Evolutionary conservation across 2,329 filamentous ascomycete species (phyloP), one percentile per base, ranked within the genome.

Genomic region (Microsporum audouinii): DNA sequence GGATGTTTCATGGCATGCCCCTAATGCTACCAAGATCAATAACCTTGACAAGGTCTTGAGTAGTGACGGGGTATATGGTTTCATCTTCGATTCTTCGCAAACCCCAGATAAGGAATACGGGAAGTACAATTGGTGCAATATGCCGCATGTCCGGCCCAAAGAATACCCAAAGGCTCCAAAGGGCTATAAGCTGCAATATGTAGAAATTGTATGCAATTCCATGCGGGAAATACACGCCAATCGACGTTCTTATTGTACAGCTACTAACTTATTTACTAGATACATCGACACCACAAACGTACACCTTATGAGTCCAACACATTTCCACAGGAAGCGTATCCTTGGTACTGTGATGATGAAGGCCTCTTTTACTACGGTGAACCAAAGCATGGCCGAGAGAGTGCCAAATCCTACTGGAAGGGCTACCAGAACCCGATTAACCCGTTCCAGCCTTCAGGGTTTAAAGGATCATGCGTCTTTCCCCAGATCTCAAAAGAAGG

Each of bases 271-370:
- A 36, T 29, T 58, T 23, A 41, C 5, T 41, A 86, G 80, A 87
- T 91, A 57, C 89, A 94, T 69, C 82, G 89, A 58, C 89, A 94
- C 70, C 89, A 94, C 73, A 94, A 94, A 71, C 83, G 89, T 27
- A 94, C 88, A 0, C 88, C 88, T 0, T 94, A 94, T 70, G 82
- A 87, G 1, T 79, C 81, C 59, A 95, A 94, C 70, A 83, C 84
- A 0, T 92, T 94, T 67, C 88, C 88, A 0, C 76, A 82, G 0
- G 89, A 94, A 70, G 76, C 82, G 0, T 88, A 89, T 69, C 75
- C 77, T 17, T 94, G 88, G 89, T 73, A 86, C 69, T 94, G 89
- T 71, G 76, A 83, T 61, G 84, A 90, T 64, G 79, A 86, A 66
- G 85, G 80, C 0, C 78, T 91, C 1, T 90, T 84, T 73, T 86